Base-by-base conservation (phyloP, 768 basidiomycete species). In the Serendipita sp. region DNA sequence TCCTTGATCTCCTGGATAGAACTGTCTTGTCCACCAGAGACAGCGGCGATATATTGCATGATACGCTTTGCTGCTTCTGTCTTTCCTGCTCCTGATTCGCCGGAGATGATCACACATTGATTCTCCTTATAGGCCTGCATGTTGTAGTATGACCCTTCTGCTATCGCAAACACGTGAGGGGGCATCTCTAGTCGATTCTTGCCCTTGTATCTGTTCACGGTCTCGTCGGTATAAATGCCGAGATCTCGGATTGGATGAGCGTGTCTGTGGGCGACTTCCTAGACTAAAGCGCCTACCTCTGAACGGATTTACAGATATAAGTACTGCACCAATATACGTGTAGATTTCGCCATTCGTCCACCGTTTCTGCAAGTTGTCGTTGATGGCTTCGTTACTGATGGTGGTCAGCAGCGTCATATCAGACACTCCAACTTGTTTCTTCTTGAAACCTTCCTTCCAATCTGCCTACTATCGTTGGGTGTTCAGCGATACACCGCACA, bases 381-480 rank as follows among this genome's bases (percentile, higher is more conserved):
- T 98, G 82, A 99, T 85, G 69, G 85, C 86, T 71, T 98, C 95
- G 74, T 99, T 96, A 74, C 89, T 92, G 79, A 98, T 97, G 60
- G 91, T 95, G 28, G 90, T 89, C 65, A 99, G 78, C 67, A 99
- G 78, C 7, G 96, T 99, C 96, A 99, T 99, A 80, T 99, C 96
- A 47, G 91, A 85, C 65, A 99, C 95, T 64, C 96, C 96, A 67
- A 94, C 87, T 75, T 91, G 88, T 77, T 97, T 97, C 85, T 97
- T 99, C 86, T 96, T 96, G 81, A 99, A 99, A 3, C 94, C 93
- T 72, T 98, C 95, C 76, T 95, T 95, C 95, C 95, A 99, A 74
- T 98, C 95, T 58, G 95, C 95, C 94, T 98, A 68, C 64, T 54
- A 65, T 67, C 60, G 52, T 62, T 41, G 65, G 15, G 30, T 7